Conservation (phyloP, 306 rosid species). For the Arachis hypogaea region DNA sequence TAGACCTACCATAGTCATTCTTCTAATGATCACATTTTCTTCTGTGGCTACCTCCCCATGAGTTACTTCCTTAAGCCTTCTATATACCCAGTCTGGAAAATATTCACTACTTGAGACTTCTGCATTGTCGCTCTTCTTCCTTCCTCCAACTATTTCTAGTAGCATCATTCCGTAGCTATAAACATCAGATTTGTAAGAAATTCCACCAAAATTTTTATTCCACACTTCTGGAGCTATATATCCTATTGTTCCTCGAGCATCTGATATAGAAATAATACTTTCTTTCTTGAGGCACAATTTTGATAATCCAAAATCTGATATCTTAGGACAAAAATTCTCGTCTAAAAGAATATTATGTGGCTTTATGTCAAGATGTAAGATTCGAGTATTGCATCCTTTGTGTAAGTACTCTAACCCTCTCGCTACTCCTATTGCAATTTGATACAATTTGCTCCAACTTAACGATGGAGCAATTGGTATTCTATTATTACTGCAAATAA, state of each 20-base stretch:
- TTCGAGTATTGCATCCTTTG: constrained; percentile 50
- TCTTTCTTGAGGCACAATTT: constrained; percentile 38
- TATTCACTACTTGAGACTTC: background rate
- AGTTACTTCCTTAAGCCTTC: too few relatives aligned
- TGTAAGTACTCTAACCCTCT: constrained; percentile 54
- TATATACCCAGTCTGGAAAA: constrained; percentile 37
- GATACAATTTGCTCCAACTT: constrained; percentile 39
- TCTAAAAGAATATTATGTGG: constrained; percentile 63
- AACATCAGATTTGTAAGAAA: constrained; percentile 51
- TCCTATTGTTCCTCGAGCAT: constrained; percentile 50
- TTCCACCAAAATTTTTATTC: constrained; percentile 43
- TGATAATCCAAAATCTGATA: constrained; percentile 54
- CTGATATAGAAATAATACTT: constrained; percentile 35
- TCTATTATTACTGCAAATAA: constrained; percentile 6
- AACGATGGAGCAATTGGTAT: constrained; percentile 4
- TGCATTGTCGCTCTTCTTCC: constrained; percentile 34
- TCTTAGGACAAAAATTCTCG: constrained; percentile 45
- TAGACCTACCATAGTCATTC: constrained; percentile 37
- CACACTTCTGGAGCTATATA: constrained; percentile 54
- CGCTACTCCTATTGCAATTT: constrained; percentile 48
- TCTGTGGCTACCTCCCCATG: too few relatives aligned
- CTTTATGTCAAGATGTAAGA: constrained; percentile 57
- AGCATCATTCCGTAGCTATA: constrained; percentile 58
- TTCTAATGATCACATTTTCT: too few relatives aligned
- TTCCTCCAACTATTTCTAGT: constrained; percentile 51